A percentile compares a stretch with the other conserved stretches of the same genome.
Conservation (phyloP, 2,329 filamentous ascomycete genomes). For the Monosporascus sp. region DNA sequence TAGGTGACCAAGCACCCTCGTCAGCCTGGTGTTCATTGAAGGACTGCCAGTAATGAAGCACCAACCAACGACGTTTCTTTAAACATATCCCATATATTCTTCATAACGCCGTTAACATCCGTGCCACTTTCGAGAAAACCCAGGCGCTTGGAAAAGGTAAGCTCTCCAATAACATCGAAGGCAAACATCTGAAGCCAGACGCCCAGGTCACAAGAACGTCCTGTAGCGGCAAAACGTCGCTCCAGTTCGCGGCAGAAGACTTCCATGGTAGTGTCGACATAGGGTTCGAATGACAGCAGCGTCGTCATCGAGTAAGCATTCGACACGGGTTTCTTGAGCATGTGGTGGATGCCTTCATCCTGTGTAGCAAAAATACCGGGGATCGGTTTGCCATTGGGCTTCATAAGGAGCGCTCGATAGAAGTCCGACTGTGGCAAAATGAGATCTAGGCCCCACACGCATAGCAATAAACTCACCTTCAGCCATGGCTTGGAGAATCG, state of each 20-base stretch:
- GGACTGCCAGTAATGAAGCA: background rate
- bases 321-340: slow-evolving; percentile 14
- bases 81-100: slow-evolving; percentile 10
- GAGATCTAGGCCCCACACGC: background rate
- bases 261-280: slow-evolving; percentile 15
- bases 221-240: background rate
- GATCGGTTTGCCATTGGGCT: slow-evolving; percentile 12
- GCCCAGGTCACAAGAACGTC: slow-evolving; percentile 2
- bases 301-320: slow-evolving; percentile 19
- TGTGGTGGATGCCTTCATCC: slow-evolving; percentile 15
- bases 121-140: slow-evolving; percentile 21
- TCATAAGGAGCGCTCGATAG: slow-evolving; percentile 15
- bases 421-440: slow-evolving; percentile 11
- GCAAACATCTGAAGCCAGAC: slow-evolving; percentile 18
- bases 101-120: slow-evolving; percentile 21
- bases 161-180: slow-evolving; percentile 24
- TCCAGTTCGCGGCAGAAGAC: slow-evolving; percentile 11
- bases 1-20: background rate
- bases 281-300: slow-evolving; percentile 18
- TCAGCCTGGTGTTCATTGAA: background rate
- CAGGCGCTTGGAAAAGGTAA: slow-evolving; percentile 20
- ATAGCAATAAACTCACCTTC: background rate
- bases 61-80: slow-evolving; percentile 3
- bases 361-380: slow-evolving; percentile 19
- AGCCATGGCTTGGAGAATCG: slow-evolving; percentile 1